phyloP scores from a whole-genome alignment of 139 green algal genomes.

The Microglena sp. region DNA sequence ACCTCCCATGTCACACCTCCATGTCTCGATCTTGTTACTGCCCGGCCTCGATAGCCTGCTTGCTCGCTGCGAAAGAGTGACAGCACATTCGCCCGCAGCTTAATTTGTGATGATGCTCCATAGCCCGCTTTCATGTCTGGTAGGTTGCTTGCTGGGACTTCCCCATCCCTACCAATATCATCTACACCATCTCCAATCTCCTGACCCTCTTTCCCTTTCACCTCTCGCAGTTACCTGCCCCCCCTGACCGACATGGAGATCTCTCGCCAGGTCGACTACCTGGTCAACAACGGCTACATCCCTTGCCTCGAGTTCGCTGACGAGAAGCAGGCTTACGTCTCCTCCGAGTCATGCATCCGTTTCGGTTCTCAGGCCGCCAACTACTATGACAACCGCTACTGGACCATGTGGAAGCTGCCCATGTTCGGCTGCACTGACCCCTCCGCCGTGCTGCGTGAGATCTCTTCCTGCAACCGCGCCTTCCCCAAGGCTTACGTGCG shows the following conservation, averaged over 20 bases:
- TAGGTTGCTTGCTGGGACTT: too few species aligned
- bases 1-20: too few species aligned
- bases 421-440: conserved; percentile 98
- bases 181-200: too few species aligned
- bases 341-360: conserved; percentile 46
- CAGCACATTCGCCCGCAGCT: too few species aligned
- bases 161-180: too few species aligned
- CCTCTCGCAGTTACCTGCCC: conserved; percentile 70
- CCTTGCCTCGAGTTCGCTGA: conserved; percentile 93
- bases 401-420: conserved; percentile 99
- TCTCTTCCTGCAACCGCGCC: conserved; percentile 61
- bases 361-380: conserved; percentile 42
- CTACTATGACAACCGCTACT: conserved; percentile 94
- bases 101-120: too few species aligned
- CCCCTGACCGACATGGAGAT: conserved; percentile 84
- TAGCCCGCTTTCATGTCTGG: too few species aligned
- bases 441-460: conserved; percentile 83
- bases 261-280: conserved; percentile 89
- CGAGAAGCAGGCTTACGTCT: conserved; percentile 59
- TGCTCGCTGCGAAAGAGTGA: too few species aligned
- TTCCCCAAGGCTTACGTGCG: conserved; percentile 93
- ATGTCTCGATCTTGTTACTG: too few species aligned
- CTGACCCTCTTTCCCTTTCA: too few species aligned
- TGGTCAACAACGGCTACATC: conserved; percentile 81
- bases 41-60: too few species aligned